These are phyloP conservation scores for Tricholoma bakamatsutake DNA, from an alignment of 768 basidiomycete genomes.

Conservation along the genomic window DNA sequence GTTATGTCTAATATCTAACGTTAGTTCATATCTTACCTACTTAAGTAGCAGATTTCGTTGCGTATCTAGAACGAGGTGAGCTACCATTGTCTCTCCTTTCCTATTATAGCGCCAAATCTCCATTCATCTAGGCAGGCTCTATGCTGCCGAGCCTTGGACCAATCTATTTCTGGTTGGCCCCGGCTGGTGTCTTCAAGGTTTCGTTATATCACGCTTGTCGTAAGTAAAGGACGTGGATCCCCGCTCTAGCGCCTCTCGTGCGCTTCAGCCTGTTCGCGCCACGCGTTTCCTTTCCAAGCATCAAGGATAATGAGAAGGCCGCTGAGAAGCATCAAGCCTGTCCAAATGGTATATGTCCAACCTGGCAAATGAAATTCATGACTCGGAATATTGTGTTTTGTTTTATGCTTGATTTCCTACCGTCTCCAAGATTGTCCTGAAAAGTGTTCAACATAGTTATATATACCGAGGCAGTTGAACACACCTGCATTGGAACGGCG, in stretches of 20 bases:
- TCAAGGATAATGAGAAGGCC: conserved; percentile 57
- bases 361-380: conserved; percentile 21
- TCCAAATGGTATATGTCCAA: conserved; percentile 66
- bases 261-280: conserved; percentile 51
- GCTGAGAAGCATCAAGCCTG: conserved; percentile 41
- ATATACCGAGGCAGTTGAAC: conserved; percentile 11
- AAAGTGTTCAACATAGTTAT: background rate
- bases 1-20: no score
- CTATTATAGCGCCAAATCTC: no score
- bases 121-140: no score
- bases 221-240: background rate
- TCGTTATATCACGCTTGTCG: background rate
- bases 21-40: no score
- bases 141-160: background rate
- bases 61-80: no score
- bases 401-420: conserved; percentile 24
- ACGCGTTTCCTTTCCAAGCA: conserved; percentile 48
- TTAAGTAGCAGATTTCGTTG: no score
- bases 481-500: conserved; percentile 65
- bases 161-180: no score
- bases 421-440: conserved; percentile 69
- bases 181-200: background rate
- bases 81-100: no score
- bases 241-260: conserved; percentile 26
- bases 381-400: background rate